Evolutionary conservation across 2,329 filamentous ascomycete species (phyloP).

Genomic region (Fonsecaea multimorphosa): DNA sequence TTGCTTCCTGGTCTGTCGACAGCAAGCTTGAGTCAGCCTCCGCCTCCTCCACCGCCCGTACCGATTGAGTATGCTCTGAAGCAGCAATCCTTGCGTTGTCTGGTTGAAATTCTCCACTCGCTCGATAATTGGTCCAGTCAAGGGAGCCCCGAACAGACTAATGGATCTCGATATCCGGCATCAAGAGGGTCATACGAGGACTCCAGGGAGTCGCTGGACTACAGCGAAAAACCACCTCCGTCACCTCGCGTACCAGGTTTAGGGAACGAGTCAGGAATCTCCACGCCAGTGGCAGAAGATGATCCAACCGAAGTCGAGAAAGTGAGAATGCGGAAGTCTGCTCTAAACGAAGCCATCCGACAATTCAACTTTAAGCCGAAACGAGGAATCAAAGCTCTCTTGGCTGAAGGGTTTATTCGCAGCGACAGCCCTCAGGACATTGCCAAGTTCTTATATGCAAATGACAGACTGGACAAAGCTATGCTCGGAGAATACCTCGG

Average conservation of each 20-base stretch:
- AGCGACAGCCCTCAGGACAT: constrained; percentile 81
- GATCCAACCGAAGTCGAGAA: constrained; percentile 94
- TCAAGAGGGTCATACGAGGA: constrained; percentile 63
- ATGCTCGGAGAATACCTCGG: constrained; percentile 93
- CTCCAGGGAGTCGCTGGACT: constrained; percentile 76
- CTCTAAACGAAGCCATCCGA: constrained; percentile 82
- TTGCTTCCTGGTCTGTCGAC: constrained; percentile 86
- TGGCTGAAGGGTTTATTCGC: constrained; percentile 85
- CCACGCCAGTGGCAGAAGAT: constrained; percentile 77
- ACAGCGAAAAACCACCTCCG: constrained; percentile 57
- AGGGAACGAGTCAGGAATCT: constrained; percentile 63
- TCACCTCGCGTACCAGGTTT: constrained; percentile 65
- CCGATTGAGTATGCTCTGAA: constrained; percentile 92
- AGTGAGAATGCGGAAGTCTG: constrained; percentile 92
- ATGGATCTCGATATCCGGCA: constrained; percentile 47
- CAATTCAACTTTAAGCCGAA: constrained; percentile 99
- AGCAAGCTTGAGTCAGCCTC: constrained; percentile 68
- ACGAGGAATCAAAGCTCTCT: constrained; percentile 80
- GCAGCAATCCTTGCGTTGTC: constrained; percentile 81
- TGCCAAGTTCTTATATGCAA: constrained; percentile 78
- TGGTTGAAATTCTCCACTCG: constrained; percentile 87
- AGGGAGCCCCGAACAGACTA: constrained; percentile 57
- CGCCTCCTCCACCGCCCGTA: constrained; percentile 59
- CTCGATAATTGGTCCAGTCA: constrained; percentile 92
- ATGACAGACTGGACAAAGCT: constrained; percentile 86